Conservation (phyloP, 2,329 filamentous ascomycete genomes). For the Ceratocystis eucalypticola region DNA sequence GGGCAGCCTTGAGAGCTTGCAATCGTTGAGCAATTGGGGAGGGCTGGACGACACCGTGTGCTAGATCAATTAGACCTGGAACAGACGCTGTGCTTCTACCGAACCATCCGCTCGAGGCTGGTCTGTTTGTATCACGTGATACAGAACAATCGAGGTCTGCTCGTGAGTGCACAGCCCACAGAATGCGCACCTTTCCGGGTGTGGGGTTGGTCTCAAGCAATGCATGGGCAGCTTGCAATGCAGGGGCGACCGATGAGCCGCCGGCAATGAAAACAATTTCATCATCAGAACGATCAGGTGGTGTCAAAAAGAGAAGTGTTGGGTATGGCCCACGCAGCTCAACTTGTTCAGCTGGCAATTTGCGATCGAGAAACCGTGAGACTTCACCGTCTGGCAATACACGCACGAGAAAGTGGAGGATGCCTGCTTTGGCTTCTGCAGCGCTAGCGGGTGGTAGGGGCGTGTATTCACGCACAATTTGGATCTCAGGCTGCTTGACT, state of each 20-base stretch:
- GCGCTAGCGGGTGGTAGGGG: slow-evolving; percentile 50
- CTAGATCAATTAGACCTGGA: slow-evolving; percentile 19
- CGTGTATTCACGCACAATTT: slow-evolving; percentile 86
- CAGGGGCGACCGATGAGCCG: slow-evolving; percentile 84
- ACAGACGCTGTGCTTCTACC: slow-evolving; percentile 18
- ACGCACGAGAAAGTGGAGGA: slow-evolving; percentile 64
- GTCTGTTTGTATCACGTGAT: not conserved
- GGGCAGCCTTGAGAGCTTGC: slow-evolving; percentile 43
- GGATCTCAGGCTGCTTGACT: slow-evolving; percentile 85
- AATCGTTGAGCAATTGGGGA: slow-evolving; percentile 49
- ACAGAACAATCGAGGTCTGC: slow-evolving; percentile 33
- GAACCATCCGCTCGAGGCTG: slow-evolving; percentile 17
- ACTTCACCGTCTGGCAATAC: slow-evolving; percentile 70
- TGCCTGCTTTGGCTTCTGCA: slow-evolving; percentile 27
- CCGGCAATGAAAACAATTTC: slow-evolving; percentile 72
- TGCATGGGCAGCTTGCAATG: slow-evolving; percentile 62
- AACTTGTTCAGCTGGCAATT: slow-evolving; percentile 49
- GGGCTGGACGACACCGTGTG: slow-evolving; percentile 23
- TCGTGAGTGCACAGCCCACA: slow-evolving; percentile 65
- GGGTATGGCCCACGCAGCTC: slow-evolving; percentile 67
- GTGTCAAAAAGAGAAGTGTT: slow-evolving; percentile 42
- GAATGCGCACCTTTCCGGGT: slow-evolving; percentile 43
- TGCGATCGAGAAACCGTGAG: slow-evolving; percentile 60
- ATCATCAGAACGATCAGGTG: slow-evolving; percentile 25
- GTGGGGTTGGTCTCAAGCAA: slow-evolving; percentile 32